phyloP scores from a whole-genome alignment of 169 alveolate species.

The Plasmodium gonderi region DNA sequence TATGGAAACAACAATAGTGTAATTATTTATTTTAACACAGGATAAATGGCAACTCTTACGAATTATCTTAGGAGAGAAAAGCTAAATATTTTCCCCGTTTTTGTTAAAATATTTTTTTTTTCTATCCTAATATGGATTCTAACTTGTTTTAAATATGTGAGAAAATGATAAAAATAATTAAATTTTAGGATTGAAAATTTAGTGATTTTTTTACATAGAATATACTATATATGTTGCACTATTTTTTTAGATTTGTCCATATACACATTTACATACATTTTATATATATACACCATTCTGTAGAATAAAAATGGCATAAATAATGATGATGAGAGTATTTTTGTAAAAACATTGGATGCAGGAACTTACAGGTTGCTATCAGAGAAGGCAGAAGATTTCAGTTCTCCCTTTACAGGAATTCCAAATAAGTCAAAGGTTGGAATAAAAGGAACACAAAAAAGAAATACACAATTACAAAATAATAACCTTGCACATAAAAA shows the following conservation, averaged over 20 bases:
- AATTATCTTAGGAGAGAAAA: not conserved
- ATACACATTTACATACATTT: not conserved
- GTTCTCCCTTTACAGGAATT: not conserved
- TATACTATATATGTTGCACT: not conserved
- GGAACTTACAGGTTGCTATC: not conserved
- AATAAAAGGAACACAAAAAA: not conserved
- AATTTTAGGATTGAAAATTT: not conserved
- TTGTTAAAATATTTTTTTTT: not conserved
- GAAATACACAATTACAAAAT: not conserved
- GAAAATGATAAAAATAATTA: not conserved
- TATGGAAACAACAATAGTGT: not conserved
- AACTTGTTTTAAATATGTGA: not conserved
- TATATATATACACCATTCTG: not conserved
- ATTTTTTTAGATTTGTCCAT: not conserved
- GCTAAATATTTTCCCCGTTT: not conserved
- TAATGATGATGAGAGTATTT: not conserved
- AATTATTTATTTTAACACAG: not conserved
- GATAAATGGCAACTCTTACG: constrained; percentile 1
- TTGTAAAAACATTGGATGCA: not conserved
- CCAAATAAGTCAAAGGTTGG: not conserved
- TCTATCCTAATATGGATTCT: not conserved
- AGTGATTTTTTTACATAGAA: not conserved
- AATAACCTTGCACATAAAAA: not conserved
- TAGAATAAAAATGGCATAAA: not conserved
- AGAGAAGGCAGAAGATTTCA: not conserved